Evolutionary conservation across 192 early-diverging fungal species (phyloP).

Genomic region (Backusella psychrophila): DNA sequence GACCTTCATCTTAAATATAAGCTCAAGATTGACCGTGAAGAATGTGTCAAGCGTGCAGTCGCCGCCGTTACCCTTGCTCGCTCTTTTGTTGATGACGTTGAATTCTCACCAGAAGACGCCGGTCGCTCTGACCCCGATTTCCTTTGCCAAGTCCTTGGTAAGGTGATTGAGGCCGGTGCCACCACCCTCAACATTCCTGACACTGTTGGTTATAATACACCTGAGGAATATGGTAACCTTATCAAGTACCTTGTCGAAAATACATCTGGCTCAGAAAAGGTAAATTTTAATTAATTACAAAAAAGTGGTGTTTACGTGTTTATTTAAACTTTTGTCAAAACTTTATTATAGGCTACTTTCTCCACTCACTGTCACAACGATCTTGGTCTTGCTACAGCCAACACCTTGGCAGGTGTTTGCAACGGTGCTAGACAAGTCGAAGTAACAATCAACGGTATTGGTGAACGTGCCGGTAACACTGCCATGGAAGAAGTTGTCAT

Average conservation of each 20-base stretch:
- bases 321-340: background rate
- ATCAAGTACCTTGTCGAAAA: constrained; percentile 80
- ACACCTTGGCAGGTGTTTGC: constrained; percentile 85
- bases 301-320: background rate
- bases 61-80: constrained; percentile 79
- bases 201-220: constrained; percentile 95
- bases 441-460: constrained; percentile 97
- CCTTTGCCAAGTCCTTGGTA: constrained; percentile 75
- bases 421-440: constrained; percentile 97
- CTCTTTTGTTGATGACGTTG: constrained; percentile 81
- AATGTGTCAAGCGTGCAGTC: constrained; percentile 81
- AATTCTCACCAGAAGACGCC: constrained; percentile 96
- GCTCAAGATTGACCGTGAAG: constrained; percentile 83
- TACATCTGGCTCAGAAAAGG: constrained; percentile 67
- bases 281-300: constrained; percentile 13
- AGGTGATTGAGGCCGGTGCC: constrained; percentile 88
- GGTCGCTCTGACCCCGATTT: constrained; percentile 90
- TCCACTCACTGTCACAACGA: constrained; percentile 99
- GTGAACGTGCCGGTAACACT: constrained; percentile 98
- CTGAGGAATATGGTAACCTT: constrained; percentile 84
- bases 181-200: constrained; percentile 98
- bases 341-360: constrained; percentile 58
- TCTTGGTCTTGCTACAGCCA: constrained; percentile 94
- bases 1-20: constrained; percentile 96
- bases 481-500: constrained; percentile 95